phyloP scores from a whole-genome alignment of 805 yeast genomes.

The Nadsonia fulvescens region DNA sequence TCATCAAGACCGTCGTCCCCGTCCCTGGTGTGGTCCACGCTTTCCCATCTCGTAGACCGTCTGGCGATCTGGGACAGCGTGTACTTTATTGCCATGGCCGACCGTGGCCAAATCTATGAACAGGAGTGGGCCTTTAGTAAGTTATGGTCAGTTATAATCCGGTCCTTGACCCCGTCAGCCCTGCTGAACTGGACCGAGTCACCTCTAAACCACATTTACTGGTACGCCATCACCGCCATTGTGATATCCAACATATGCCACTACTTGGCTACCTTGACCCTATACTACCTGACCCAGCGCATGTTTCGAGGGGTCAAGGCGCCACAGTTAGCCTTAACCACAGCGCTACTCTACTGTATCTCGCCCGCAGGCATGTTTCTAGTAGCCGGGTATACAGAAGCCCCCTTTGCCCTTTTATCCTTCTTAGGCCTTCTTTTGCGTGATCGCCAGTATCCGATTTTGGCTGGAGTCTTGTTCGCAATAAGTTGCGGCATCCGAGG shows the following conservation, averaged over 20 bases:
- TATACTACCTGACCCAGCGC: slow-evolving; percentile 30
- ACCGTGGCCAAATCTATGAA: slow-evolving; percentile 41
- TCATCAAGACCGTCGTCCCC: too few relatives aligned
- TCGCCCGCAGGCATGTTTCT: slow-evolving; percentile 72
- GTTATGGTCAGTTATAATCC: slow-evolving; percentile 45
- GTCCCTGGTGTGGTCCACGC: too few relatives aligned
- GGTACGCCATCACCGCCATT: slow-evolving; percentile 29
- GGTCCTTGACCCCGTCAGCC: slow-evolving; percentile 4
- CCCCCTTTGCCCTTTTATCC: slow-evolving; percentile 42
- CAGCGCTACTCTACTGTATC: slow-evolving; percentile 33
- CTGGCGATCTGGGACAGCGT: slow-evolving; percentile 77
- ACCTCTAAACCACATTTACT: slow-evolving; percentile 17
- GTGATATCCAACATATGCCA: slow-evolving; percentile 36
- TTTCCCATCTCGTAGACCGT: slow-evolving; percentile 27
- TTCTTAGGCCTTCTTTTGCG: slow-evolving; percentile 38
- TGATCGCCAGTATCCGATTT: slow-evolving; percentile 21
- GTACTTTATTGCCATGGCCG: slow-evolving; percentile 44
- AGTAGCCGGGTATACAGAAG: slow-evolving; percentile 60
- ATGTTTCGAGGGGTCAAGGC: slow-evolving; percentile 10
- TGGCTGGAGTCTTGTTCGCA: slow-evolving; percentile 38
- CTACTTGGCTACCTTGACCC: slow-evolving; percentile 26
- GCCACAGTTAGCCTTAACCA: slow-evolving; percentile 15
- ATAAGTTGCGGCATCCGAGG: slow-evolving; percentile 50
- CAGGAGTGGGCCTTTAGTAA: slow-evolving; percentile 85
- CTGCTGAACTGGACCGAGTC: slow-evolving; percentile 5